Base-by-base conservation (phyloP, 2,329 filamentous ascomycete genomes). In the Mycosphaerella arachidis region DNA sequence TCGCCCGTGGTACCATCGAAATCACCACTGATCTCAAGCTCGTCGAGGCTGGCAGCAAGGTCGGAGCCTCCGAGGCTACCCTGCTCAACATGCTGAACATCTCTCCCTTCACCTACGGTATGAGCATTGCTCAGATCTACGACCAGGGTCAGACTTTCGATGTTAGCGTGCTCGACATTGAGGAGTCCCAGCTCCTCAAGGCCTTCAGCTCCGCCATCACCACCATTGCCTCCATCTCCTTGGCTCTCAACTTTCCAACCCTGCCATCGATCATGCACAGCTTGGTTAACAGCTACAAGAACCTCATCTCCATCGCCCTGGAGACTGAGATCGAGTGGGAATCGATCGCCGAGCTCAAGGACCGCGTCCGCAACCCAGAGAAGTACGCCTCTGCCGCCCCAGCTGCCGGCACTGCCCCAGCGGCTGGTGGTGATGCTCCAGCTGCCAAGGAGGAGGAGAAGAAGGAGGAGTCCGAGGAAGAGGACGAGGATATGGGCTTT, bases 1-100 rank as follows among this genome's bases (percentile, higher is more conserved):
- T 99, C 83, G 94, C 94, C 78, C 94, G 94, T 96, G 95, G 94
- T 95, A 99, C 94, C 83, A 99, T 99, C 83, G 94, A 99, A 91
- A 99, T 99, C 78, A 97, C 92, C 68, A 84, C 88, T 74, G 94
- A 99, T 78, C 85, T 99, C 74, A 97, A 97, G 90, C 90, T 99
- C 79, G 89, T 97, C 76, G 92, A 96, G 85, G 86, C 91, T 69
- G 87, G 88, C 72, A 84, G 59, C 85, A 97, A 96, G 86, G 95
- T 99, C 84, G 94, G 95, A 80, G 88, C 94, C 76, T 99, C 94
- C 77, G 94, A 99, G 86, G 94, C 94, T 71, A 96, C 93, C 76
- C 87, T 99, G 71, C 89, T 99, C 75, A 99, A 99, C 90, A 90
- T 99, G 93, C 83, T 99, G 78, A 97, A 97, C 89, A 99, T 99